phyloP scores from a whole-genome alignment of 2,329 filamentous ascomycete genomes.

The Mycocentrospora acerina region DNA sequence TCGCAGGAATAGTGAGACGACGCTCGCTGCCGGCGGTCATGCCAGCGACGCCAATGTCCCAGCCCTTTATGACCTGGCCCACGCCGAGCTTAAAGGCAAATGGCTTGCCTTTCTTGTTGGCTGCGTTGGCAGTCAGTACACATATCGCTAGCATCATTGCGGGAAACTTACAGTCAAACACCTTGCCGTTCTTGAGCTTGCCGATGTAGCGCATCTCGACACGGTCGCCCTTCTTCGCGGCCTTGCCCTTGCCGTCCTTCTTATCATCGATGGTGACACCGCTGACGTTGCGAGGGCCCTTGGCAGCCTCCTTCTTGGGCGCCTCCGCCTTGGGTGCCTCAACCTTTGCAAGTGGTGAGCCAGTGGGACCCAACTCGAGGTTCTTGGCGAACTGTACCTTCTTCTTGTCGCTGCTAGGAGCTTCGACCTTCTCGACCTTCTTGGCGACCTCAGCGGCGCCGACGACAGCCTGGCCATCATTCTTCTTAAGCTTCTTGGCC shows the following conservation, averaged over 20 bases:
- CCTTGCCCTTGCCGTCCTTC: conserved; percentile 82
- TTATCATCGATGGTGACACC: conserved; percentile 95
- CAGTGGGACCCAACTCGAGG: conserved; percentile 91
- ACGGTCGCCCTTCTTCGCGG: conserved; percentile 85
- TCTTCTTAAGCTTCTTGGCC: conserved; percentile 98
- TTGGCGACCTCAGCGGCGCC: conserved; percentile 54
- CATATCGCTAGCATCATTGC: too few species aligned
- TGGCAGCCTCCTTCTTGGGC: conserved; percentile 53
- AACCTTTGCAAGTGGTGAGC: conserved; percentile 47
- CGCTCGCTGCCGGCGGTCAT: conserved; percentile 95
- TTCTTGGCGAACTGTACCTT: conserved; percentile 99
- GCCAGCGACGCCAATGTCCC: conserved; percentile 91
- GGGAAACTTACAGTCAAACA: conserved; percentile 78
- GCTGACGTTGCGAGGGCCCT: conserved; percentile 72
- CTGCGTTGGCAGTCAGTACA: conserved; percentile 49
- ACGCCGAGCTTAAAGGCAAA: conserved; percentile 94
- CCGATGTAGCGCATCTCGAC: conserved; percentile 97
- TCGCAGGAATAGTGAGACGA: conserved; percentile 82
- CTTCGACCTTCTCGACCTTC: conserved; percentile 53
- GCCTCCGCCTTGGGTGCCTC: conserved; percentile 45
- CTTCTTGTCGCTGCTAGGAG: conserved; percentile 64
- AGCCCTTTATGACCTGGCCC: conserved; percentile 97
- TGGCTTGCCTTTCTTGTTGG: conserved; percentile 98
- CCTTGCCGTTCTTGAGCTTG: conserved; percentile 88
- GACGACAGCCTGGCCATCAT: conserved; percentile 81